Evolutionary conservation across 371 early-diverging fungal species (phyloP).

Genomic region (Mortierella sp.): DNA sequence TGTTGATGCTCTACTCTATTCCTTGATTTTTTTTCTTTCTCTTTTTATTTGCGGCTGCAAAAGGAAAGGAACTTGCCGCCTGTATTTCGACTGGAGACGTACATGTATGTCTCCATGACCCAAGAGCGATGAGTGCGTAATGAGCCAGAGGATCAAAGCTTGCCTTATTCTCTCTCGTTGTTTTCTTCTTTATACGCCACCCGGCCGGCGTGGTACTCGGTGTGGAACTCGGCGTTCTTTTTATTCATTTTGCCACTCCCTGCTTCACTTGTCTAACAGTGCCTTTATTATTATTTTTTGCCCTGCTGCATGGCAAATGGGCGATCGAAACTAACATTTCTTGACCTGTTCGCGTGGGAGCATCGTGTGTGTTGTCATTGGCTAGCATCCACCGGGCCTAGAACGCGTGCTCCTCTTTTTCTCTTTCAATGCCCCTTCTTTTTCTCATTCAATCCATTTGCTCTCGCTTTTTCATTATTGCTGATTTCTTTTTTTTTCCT

Average conservation of each 20-base stretch:
- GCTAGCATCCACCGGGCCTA: not conserved
- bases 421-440: not conserved
- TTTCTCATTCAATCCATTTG: not conserved
- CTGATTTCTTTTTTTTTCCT: no score
- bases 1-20: no score
- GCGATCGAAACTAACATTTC: not conserved
- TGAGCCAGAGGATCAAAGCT: not conserved
- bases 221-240: not conserved
- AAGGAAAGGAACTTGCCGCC: not conserved
- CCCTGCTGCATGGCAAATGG: not conserved
- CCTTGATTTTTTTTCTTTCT: no score
- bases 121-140: not conserved
- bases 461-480: not conserved
- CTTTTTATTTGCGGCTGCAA: not conserved
- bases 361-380: not conserved
- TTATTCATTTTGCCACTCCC: not conserved
- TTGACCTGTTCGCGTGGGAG: constrained; percentile 7
- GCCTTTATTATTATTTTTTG: no score
- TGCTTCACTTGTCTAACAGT: not conserved
- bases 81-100: not conserved
- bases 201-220: not conserved
- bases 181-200: not conserved
- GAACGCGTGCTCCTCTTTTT: not conserved
- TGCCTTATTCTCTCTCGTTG: not conserved
- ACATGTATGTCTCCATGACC: not conserved